Evolutionary conservation across 371 early-diverging fungal species (phyloP).

Genomic region (Umbelopsis sp.): DNA sequence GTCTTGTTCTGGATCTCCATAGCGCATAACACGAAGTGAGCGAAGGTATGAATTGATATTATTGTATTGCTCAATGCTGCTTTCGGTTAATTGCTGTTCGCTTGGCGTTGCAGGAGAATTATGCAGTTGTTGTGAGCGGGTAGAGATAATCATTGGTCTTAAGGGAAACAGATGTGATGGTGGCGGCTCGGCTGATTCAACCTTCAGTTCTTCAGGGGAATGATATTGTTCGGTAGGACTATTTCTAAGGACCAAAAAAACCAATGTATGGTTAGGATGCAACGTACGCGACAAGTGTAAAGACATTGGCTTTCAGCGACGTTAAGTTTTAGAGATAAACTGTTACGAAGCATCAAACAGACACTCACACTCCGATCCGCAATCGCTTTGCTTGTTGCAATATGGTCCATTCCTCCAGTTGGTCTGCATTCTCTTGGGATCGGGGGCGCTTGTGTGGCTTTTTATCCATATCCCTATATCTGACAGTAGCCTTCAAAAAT

Average conservation of each 20-base stretch:
- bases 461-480: slow-evolving; percentile 14
- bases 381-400: slow-evolving; percentile 12
- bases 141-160: background rate
- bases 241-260: too few relatives aligned
- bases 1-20: slow-evolving; percentile 34
- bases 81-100: background rate
- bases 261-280: too few relatives aligned
- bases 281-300: background rate
- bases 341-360: too few relatives aligned
- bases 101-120: background rate
- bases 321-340: too few relatives aligned
- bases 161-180: background rate
- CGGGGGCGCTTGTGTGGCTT: slow-evolving; percentile 5
- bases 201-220: too few relatives aligned
- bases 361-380: slow-evolving; percentile 7
- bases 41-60: slow-evolving; percentile 30
- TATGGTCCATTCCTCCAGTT: slow-evolving; percentile 8
- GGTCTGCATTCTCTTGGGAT: slow-evolving; percentile 4
- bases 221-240: too few relatives aligned
- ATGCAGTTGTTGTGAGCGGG: background rate
- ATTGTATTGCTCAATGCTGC: slow-evolving; percentile 20
- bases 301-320: background rate
- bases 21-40: slow-evolving; percentile 27
- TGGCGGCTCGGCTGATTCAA: background rate
- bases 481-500: background rate